Evolutionary conservation across 2,329 filamentous ascomycete species (phyloP).

Genomic region (Gyromitra esculenta): DNA sequence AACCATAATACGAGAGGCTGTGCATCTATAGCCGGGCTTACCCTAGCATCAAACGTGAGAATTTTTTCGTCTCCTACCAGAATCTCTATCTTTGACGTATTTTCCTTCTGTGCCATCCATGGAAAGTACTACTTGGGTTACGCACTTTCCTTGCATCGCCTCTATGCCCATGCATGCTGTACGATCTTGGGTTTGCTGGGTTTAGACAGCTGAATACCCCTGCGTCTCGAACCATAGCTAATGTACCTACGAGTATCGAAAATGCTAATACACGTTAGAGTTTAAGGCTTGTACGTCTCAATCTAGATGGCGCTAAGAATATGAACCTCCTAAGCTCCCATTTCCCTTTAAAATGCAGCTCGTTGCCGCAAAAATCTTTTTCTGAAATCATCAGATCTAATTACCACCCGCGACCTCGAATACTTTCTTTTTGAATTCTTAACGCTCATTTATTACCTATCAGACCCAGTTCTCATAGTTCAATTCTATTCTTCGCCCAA

Average conservation of each 20-base stretch:
- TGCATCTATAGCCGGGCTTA: background rate
- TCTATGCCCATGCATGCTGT: background rate
- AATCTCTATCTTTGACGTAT: conserved; percentile 4
- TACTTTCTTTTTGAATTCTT: background rate
- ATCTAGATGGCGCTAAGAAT: background rate
- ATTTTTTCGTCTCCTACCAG: background rate
- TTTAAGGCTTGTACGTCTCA: background rate
- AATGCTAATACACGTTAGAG: conserved; percentile 1
- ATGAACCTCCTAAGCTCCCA: background rate
- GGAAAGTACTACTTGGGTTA: background rate
- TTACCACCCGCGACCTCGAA: background rate
- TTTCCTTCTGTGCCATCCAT: background rate
- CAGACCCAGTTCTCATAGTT: background rate
- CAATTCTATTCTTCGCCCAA: background rate
- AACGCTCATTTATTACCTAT: background rate
- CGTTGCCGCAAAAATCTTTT: background rate
- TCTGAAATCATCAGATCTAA: background rate
- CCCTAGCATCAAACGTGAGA: background rate
- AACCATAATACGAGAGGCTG: background rate
- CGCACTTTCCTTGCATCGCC: background rate
- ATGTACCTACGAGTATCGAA: background rate
- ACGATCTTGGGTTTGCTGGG: background rate
- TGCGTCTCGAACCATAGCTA: background rate
- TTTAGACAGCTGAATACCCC: background rate
- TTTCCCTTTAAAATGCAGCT: background rate